Evolutionary conservation across 345 rosid genomes (phyloP).

Genomic region (Eutrema heterophyllum): DNA sequence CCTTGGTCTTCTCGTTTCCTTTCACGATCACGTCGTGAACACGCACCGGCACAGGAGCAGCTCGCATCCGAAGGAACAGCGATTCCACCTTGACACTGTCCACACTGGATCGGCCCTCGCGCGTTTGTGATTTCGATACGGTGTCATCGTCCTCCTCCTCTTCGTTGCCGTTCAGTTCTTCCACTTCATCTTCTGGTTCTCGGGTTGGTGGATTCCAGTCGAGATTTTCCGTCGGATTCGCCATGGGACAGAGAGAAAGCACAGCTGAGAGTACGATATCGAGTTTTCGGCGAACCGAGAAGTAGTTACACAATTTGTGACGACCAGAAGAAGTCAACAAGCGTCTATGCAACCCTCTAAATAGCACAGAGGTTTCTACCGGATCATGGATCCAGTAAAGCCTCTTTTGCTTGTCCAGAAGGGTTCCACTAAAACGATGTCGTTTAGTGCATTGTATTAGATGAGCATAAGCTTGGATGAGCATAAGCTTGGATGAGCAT

Average conservation of each 20-base stretch:
- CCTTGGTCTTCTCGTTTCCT: slow-evolving; percentile 84
- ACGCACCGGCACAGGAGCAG: slow-evolving; percentile 57
- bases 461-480: no score
- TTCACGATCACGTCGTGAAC: slow-evolving; percentile 78
- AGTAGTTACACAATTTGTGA: background rate
- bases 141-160: slow-evolving; percentile 34
- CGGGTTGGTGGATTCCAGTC: slow-evolving; percentile 11
- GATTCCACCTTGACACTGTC: slow-evolving; percentile 42
- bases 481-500: no score
- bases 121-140: slow-evolving; percentile 22
- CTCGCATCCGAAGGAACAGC: slow-evolving; percentile 44
- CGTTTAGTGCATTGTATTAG: background rate
- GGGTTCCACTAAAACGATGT: background rate
- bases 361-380: background rate
- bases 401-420: background rate
- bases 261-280: slow-evolving; percentile 4
- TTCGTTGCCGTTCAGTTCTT: slow-evolving; percentile 21
- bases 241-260: slow-evolving; percentile 12
- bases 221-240: slow-evolving; percentile 16
- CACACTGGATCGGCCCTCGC: slow-evolving; percentile 28
- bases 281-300: background rate
- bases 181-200: slow-evolving; percentile 2
- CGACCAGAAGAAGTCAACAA: slow-evolving; percentile 9
- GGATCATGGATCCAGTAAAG: background rate
- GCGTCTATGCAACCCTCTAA: background rate